Conservation (phyloP, 2,329 filamentous ascomycete genomes). For the Aspergillus intermedius region DNA sequence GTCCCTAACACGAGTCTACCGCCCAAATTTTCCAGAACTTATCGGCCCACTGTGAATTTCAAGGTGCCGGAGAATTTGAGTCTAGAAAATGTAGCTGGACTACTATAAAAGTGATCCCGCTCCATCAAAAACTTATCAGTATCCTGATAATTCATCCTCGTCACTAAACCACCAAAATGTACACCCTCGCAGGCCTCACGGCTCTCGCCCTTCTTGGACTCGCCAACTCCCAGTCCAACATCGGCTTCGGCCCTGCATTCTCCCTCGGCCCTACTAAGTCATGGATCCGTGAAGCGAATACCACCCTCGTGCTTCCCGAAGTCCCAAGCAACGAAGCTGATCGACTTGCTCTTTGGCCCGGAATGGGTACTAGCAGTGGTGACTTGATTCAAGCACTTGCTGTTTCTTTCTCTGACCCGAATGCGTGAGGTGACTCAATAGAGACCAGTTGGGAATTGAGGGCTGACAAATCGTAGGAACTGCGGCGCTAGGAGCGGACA, state of each 20-base stretch:
- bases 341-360: constrained; percentile 28
- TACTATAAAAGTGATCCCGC: no score
- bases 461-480: constrained; percentile 11
- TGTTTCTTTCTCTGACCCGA: constrained; percentile 22
- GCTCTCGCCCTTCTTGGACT: constrained; percentile 11
- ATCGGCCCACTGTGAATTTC: no score
- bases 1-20: no score
- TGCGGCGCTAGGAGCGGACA: constrained; percentile 24
- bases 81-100: no score
- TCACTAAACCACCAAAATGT: background rate
- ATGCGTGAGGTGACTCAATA: constrained; percentile 14
- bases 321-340: constrained; percentile 19
- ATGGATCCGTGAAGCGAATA: constrained; percentile 27
- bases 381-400: constrained; percentile 29
- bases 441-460: background rate
- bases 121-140: no score
- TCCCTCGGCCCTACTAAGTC: constrained; percentile 25
- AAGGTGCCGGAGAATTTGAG: no score
- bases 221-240: constrained; percentile 11
- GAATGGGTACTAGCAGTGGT: constrained; percentile 27
- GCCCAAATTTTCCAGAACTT: no score
- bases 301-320: constrained; percentile 23
- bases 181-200: constrained; percentile 1
- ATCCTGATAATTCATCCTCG: no score
- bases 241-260: constrained; percentile 26